Evolutionary conservation across 2,329 filamentous ascomycete species (phyloP).

Genomic region (Orbilia quercus): DNA sequence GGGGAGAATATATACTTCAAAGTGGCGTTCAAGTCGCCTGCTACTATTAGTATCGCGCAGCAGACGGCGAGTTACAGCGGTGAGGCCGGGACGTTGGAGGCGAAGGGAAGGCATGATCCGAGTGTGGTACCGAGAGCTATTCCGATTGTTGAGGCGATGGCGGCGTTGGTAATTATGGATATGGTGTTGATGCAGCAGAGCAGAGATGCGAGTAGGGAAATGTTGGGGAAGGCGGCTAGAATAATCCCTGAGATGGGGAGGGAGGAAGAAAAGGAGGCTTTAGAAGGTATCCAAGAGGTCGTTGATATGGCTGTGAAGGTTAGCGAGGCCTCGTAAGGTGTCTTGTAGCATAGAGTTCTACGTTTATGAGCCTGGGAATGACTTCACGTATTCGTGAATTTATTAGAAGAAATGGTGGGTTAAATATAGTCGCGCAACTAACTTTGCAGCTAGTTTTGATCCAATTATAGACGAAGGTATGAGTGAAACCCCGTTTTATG

Average conservation of each 20-base stretch:
- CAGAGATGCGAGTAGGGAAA: slow-evolving; percentile 46
- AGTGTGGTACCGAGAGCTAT: slow-evolving; percentile 90
- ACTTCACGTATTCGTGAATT: too few species aligned
- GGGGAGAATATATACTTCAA: slow-evolving; percentile 94
- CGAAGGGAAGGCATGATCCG: slow-evolving; percentile 94
- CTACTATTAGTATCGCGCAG: slow-evolving; percentile 91
- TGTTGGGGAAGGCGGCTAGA: slow-evolving; percentile 40
- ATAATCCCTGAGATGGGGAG: slow-evolving; percentile 33
- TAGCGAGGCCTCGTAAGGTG: not conserved
- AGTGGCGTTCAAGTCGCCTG: slow-evolving; percentile 92
- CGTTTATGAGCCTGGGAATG: too few species aligned
- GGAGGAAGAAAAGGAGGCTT: slow-evolving; percentile 30
- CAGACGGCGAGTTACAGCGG: slow-evolving; percentile 83
- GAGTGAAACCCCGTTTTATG: too few species aligned
- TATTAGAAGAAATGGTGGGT: too few species aligned
- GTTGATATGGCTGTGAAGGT: slow-evolving; percentile 22
- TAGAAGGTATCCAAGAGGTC: slow-evolving; percentile 28
- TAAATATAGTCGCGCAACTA: too few species aligned
- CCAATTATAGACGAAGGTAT: too few species aligned
- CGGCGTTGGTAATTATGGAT: slow-evolving; percentile 86
- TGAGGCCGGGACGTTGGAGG: slow-evolving; percentile 79
- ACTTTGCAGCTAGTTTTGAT: too few species aligned
- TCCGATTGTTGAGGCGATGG: slow-evolving; percentile 91
- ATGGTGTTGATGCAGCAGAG: slow-evolving; percentile 83
- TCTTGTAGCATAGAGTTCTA: too few species aligned